These are phyloP conservation scores for Hyphopichia buzzinii DNA, from an alignment of 1,139 yeast species.

Conservation along the genomic window DNA sequence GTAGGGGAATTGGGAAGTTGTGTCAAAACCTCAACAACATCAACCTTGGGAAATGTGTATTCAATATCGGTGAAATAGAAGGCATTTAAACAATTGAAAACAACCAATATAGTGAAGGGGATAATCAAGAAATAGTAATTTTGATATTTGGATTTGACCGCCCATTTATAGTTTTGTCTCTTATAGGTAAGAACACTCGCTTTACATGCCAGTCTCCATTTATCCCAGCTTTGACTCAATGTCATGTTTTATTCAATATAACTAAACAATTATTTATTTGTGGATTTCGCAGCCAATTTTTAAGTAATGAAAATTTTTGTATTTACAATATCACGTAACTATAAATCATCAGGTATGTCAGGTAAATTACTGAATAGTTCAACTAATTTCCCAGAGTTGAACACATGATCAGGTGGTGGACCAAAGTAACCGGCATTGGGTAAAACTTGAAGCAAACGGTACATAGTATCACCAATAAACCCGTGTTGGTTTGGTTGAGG, in stretches of 20 bases:
- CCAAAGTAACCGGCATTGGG: constrained; percentile 53
- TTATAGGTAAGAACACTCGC: too few species aligned
- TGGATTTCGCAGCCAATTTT: constrained; percentile 3
- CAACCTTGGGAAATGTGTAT: constrained; percentile 15
- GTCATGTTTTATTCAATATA: not conserved
- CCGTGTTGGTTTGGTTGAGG: constrained; percentile 16
- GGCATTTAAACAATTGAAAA: constrained; percentile 9
- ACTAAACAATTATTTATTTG: not conserved
- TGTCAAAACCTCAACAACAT: constrained; percentile 15
- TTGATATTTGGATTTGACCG: constrained; percentile 2
- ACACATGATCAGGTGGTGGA: constrained; percentile 36
- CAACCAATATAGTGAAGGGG: constrained; percentile 2
- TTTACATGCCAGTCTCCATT: too few species aligned
- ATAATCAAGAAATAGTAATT: constrained; percentile 1
- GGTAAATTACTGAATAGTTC: constrained; percentile 39
- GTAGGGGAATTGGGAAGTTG: constrained; percentile 4
- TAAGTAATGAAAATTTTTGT: constrained; percentile 1
- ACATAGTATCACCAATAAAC: constrained; percentile 53
- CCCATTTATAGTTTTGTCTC: constrained; percentile 1
- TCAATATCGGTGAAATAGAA: constrained; percentile 6
- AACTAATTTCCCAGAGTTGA: constrained; percentile 40
- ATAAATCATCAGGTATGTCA: constrained; percentile 19
- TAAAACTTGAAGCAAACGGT: constrained; percentile 50
- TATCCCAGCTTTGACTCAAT: not conserved
- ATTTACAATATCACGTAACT: not conserved